Base-by-base conservation (phyloP, 768 basidiomycete genomes). In the Amyloporia xantha region DNA sequence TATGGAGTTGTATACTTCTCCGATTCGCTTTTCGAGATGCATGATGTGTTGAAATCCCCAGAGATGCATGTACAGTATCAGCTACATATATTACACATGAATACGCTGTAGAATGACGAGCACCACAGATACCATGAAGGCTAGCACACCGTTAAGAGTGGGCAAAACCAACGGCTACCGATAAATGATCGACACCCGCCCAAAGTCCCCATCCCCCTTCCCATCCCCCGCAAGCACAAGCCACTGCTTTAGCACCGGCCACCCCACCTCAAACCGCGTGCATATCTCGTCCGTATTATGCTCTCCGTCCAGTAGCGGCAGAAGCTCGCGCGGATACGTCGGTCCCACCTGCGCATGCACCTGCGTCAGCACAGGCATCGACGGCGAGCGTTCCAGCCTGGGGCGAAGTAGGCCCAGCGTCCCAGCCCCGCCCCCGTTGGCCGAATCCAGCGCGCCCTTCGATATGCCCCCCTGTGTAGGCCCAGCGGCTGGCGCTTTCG, bases 281-380 rank as follows among this genome's bases (percentile, higher is more conserved):
- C 86, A 84, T 38, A 98, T 68, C 67, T 97, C 94, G 61, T 98
- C 95, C 1, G 90, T 85, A 64, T 93, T 86, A 63, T 92, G 93
- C 48, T 84, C 86, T 7, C 95, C 96, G 59, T 98, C 85, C 11
- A 98, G 71, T 50, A 90, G 63, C 2, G 71, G 53, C 23, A 74
- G 57, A 21, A 93, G 57, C 11, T 79, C 78, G 4, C 71, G 68
- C 6, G 88, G 88, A 56, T 75, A 78, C n/a, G 66, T 56, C 21
- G 54, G 47, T 10, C 47, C 52, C 51, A 62, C 65, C 47, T 66
- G 63, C n/a, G 71, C 49, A 20, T 58, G 49, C 47, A 54, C 45
- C 24, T 50, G 49, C 23, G 42, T 25, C 3, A 50, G 53, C 10
- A 66, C 62, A n/a, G 77, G 68, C 3, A 71, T 68, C 5, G 83